These are phyloP conservation scores for Vishniacozyma victoriae DNA, from an alignment of 768 basidiomycete genomes.

Conservation along the genomic window DNA sequence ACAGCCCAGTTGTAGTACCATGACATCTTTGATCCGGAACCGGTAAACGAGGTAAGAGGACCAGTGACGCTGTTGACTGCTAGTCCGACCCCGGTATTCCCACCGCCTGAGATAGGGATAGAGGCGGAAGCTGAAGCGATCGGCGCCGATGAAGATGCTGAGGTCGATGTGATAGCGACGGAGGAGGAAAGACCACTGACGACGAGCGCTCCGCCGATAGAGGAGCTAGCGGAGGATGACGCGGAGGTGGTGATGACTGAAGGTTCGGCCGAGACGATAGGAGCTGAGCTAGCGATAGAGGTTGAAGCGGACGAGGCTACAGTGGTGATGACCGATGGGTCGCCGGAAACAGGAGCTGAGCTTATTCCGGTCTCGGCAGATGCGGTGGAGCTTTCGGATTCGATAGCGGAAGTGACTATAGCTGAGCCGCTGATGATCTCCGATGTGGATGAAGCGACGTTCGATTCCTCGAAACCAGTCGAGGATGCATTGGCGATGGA, in stretches of 20 bases:
- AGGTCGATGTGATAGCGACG: background rate
- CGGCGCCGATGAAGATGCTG: background rate
- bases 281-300: no score
- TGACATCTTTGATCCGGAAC: background rate
- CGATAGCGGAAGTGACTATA: no score
- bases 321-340: background rate
- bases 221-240: background rate
- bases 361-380: no score
- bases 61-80: conserved; percentile 10
- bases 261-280: no score
- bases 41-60: background rate
- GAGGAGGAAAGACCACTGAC: background rate
- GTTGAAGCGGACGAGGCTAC: no score
- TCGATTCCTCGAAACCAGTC: no score
- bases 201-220: background rate
- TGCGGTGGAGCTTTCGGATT: no score
- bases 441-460: no score
- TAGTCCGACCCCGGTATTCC: background rate
- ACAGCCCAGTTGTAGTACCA: conserved; percentile 31
- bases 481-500: no score
- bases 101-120: background rate
- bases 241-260: background rate
- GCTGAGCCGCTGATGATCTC: no score
- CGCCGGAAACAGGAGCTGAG: background rate
- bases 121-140: background rate